phyloP scores from a whole-genome alignment of 495 filamentous ascomycete species.

The Umbilicaria muhlenbergii region DNA sequence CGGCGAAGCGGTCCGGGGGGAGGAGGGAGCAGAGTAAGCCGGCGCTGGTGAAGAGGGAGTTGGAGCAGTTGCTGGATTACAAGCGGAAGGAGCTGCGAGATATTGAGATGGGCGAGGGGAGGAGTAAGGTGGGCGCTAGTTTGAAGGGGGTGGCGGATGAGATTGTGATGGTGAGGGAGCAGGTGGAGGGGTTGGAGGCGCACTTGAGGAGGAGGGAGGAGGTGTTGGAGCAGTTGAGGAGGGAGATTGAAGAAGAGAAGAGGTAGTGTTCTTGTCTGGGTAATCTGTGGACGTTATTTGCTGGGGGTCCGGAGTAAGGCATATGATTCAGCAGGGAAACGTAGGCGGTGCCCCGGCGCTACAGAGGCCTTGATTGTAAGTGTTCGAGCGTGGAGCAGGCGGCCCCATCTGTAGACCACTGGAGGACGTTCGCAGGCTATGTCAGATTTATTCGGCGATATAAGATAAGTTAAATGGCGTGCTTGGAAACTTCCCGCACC shows the following conservation, averaged over 20 bases:
- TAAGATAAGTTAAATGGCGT: no score
- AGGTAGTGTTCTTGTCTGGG: not conserved
- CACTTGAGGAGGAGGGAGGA: slow-evolving; percentile 30
- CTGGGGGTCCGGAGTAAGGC: no score
- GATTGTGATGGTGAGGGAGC: slow-evolving; percentile 31
- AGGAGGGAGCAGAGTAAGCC: slow-evolving; percentile 45
- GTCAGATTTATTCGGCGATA: no score
- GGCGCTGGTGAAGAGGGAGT: slow-evolving; percentile 80
- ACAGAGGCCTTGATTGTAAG: no score
- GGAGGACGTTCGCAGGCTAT: no score
- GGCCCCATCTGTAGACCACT: no score
- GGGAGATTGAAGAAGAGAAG: slow-evolving; percentile 32
- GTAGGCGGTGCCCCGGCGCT: no score
- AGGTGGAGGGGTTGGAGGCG: slow-evolving; percentile 36
- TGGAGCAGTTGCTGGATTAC: slow-evolving; percentile 66
- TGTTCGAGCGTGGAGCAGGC: no score
- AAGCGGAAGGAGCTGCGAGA: slow-evolving; percentile 34
- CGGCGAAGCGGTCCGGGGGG: slow-evolving; percentile 33
- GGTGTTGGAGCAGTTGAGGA: slow-evolving; percentile 26
- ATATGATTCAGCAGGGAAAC: no score
- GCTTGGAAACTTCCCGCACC: no score
- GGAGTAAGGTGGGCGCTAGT: slow-evolving; percentile 29
- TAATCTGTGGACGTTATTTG: no score
- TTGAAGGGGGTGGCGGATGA: slow-evolving; percentile 34
- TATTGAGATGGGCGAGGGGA: slow-evolving; percentile 27